These are phyloP conservation scores for Phlebiopsis flavidoalba DNA, from an alignment of 768 basidiomycete genomes.

Conservation along the genomic window DNA sequence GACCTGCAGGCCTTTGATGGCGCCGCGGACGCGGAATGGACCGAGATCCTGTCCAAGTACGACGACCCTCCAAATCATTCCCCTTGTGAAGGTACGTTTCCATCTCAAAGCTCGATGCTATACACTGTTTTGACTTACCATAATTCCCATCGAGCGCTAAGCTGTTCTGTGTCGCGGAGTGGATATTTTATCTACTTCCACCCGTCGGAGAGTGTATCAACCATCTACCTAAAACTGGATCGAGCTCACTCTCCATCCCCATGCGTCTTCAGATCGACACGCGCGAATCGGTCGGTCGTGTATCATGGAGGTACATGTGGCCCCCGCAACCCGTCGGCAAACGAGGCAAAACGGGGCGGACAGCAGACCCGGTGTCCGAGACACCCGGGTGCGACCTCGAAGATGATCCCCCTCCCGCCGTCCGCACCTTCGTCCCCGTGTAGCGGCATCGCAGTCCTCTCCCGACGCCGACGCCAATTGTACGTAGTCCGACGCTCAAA, in stretches of 20 bases:
- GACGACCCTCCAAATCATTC: slow-evolving; percentile 66
- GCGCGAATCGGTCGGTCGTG: slow-evolving; percentile 66
- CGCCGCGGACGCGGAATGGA: slow-evolving; percentile 73
- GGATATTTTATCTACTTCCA: slow-evolving; percentile 80
- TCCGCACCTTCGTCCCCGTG: slow-evolving; percentile 7
- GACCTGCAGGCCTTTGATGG: slow-evolving; percentile 86
- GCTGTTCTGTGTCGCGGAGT: slow-evolving; percentile 70
- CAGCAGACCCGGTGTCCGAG: slow-evolving; percentile 8
- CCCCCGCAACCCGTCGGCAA: slow-evolving; percentile 57
- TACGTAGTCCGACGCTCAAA: neutral
- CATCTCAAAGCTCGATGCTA: neutral
- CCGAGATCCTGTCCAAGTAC: slow-evolving; percentile 82
- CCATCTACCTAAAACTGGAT: slow-evolving; percentile 83
- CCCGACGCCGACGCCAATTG: neutral
- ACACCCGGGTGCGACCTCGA: slow-evolving; percentile 15
- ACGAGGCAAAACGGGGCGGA: slow-evolving; percentile 16
- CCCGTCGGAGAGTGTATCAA: slow-evolving; percentile 94
- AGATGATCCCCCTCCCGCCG: slow-evolving; percentile 11
- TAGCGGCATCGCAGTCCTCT: neutral
- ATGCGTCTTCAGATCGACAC: slow-evolving; percentile 85
- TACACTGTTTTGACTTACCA: slow-evolving; percentile 8
- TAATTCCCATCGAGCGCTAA: slow-evolving; percentile 45
- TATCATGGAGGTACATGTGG: slow-evolving; percentile 89
- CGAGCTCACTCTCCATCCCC: slow-evolving; percentile 77
- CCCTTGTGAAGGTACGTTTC: slow-evolving; percentile 57